Evolutionary conservation across 306 rosid species (phyloP).

Genomic region (Citrullus mucosospermus): DNA sequence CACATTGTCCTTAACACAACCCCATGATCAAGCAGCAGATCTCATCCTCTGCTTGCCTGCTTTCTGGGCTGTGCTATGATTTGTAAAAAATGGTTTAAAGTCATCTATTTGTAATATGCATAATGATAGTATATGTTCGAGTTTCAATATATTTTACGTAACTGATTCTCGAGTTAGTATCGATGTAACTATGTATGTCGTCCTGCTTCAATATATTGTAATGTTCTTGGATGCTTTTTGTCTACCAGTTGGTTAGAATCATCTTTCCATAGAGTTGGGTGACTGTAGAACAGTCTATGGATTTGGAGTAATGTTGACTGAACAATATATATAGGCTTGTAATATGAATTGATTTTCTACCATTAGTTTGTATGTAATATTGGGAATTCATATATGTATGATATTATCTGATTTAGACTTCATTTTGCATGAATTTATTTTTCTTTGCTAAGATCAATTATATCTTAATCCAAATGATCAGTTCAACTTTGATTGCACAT

Average conservation of each 20-base stretch:
- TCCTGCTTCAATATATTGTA: neutral
- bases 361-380: neutral
- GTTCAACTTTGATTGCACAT: neutral
- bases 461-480: neutral
- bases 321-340: slow-evolving; percentile 4
- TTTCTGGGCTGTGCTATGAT: neutral
- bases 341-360: neutral
- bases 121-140: neutral
- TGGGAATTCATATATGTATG: neutral
- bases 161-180: slow-evolving; percentile 1
- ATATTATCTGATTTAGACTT: neutral
- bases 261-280: neutral
- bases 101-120: neutral
- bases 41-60: neutral
- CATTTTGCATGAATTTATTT: neutral
- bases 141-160: neutral
- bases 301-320: neutral
- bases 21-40: neutral
- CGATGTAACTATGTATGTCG: neutral
- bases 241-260: neutral
- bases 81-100: neutral
- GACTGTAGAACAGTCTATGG: neutral
- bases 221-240: neutral
- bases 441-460: neutral
- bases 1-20: neutral